Base-by-base conservation (phyloP, 257 asterid genomes). In the Solanum pinnatisectum region DNA sequence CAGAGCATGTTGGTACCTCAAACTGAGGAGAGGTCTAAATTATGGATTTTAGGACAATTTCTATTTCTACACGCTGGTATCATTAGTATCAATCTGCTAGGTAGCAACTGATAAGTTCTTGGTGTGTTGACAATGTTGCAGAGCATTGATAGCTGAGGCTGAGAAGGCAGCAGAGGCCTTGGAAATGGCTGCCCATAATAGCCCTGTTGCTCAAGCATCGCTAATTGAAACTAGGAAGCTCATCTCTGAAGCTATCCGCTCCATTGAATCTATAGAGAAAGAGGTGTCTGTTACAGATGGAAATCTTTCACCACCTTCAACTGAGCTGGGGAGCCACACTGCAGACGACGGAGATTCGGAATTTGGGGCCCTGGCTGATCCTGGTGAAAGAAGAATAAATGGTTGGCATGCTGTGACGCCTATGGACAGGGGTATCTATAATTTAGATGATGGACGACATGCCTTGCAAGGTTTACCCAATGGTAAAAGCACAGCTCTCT, bases 71-170 rank as follows among this genome's bases (percentile, higher is more conserved):
- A 8, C 14, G 35, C 14, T 78, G 22, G 36, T 78, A 13, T 78
- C 23, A 25, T 44, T 44, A 59, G 68, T 25, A 14, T 33, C 81
- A 72, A 42, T n/a, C 46, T 20, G 32, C 42, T 70, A 13, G 44
- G 25, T 84, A 27, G 79, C 27, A 23, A 71, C 46, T 72, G 27
- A 42, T 39, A 87, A 20, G 52, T 67, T 63, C 52, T 67, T 60
- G 56, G 32, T 86, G 84, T 46, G n/a, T 33, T 70, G 32, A 33
- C 60, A 84, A 87, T 33, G 84, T 87, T 84, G 84, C 95, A 96
- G 99, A 94, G 87, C 90, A 88, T 89, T 97, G 94, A 97, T 96
- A 84, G 95, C 95, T 84, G 98, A 95, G 92, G 98, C 99, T 86
- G 98, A 94, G 94, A 96, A 95, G 86, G 99, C 98, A 23, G 97